These are phyloP conservation scores for Diacronema lutheri DNA, from an alignment of 78 protist species.

Conservation along the genomic window DNA sequence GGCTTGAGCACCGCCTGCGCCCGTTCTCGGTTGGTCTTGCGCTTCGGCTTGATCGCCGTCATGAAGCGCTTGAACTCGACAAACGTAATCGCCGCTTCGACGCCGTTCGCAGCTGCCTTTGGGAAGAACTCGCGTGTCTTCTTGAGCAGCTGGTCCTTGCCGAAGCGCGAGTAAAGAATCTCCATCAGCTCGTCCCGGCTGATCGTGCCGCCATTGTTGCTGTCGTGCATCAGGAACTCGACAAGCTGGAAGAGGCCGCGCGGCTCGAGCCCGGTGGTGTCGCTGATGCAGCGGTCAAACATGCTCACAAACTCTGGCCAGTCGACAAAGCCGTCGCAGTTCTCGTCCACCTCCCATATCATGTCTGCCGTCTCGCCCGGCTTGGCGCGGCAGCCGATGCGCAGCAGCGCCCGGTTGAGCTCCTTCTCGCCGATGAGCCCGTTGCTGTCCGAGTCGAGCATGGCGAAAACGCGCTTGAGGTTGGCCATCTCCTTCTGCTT, in stretches of 20 bases:
- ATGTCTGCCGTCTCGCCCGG: background rate
- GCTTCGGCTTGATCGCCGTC: background rate
- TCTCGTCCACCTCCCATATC: conserved; percentile 20
- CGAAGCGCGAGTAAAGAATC: background rate
- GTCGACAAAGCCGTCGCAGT: background rate
- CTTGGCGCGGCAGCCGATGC: background rate
- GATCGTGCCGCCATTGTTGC: background rate
- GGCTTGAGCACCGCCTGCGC: too few species aligned
- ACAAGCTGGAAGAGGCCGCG: background rate
- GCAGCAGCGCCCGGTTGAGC: background rate
- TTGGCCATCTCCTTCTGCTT: background rate
- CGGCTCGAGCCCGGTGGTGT: background rate
- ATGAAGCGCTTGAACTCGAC: background rate
- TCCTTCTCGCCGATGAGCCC: background rate
- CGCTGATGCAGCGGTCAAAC: background rate
- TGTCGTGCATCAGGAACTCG: conserved; percentile 24
- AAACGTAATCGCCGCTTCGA: background rate
- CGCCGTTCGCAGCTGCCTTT: background rate
- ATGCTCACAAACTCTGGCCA: background rate
- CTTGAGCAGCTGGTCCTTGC: background rate
- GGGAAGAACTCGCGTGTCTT: background rate
- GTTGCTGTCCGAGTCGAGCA: background rate
- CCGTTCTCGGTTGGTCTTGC: too few species aligned
- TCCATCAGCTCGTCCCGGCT: background rate
- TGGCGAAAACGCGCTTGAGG: background rate